Percentiles rank a stretch among this genome's conserved stretches.
phyloP scores from a whole-genome alignment of 2,329 filamentous ascomycete genomes.

The Colletotrichum sp. region DNA sequence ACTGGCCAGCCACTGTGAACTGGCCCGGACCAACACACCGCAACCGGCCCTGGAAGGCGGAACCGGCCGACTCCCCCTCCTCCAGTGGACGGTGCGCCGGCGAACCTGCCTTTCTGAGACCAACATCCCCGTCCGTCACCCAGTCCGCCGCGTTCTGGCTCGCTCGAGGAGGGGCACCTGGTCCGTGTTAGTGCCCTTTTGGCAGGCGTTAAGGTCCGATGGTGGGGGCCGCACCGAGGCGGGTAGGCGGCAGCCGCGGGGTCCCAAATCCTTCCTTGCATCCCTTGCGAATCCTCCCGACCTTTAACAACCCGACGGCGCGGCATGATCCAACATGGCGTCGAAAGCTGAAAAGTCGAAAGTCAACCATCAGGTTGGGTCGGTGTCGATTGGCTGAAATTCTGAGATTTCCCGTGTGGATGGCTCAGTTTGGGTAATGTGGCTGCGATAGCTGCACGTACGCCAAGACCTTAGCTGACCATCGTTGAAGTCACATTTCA shows the following conservation, averaged over 20 bases:
- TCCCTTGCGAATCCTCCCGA: background rate
- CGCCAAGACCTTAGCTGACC: background rate
- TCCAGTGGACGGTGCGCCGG: conserved; percentile 7
- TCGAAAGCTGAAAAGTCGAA: background rate
- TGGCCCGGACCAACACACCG: background rate
- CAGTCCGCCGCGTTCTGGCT: conserved; percentile 4
- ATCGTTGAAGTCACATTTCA: too few relatives aligned
- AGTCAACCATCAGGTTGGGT: background rate
- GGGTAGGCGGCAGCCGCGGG: conserved; percentile 1
- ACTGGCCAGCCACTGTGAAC: background rate
- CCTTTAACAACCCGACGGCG: background rate
- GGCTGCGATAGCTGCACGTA: background rate
- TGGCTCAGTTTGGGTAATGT: background rate
- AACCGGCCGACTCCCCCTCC: conserved; percentile 9
- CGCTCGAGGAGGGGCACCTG: conserved; percentile 4
- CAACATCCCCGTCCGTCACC: conserved; percentile 5
- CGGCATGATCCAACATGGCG: background rate
- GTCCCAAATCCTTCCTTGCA: background rate
- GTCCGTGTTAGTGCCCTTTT: conserved; percentile 13
- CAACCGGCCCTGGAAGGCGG: conserved; percentile 15
- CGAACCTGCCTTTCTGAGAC: background rate
- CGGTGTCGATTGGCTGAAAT: background rate
- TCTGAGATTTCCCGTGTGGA: background rate
- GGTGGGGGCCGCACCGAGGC: background rate
- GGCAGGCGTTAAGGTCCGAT: background rate